phyloP scores from a whole-genome alignment of 139 green algal genomes.

The Coelastrella sp. region DNA sequence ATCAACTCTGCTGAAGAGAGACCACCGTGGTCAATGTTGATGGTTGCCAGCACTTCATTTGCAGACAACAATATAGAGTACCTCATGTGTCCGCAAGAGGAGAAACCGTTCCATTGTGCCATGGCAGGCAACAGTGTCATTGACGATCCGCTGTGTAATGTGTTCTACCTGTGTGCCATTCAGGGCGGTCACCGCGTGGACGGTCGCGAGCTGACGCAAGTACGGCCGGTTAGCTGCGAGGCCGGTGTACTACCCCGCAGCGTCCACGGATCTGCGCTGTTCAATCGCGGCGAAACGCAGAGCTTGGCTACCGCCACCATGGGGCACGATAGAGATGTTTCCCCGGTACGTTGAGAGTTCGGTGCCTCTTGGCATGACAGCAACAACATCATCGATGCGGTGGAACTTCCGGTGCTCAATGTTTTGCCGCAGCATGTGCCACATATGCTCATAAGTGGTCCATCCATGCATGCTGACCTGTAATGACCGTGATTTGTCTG shows the following conservation, averaged over 20 bases:
- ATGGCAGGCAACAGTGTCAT: no score
- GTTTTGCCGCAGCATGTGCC: background rate
- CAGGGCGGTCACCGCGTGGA: slow-evolving; percentile 53
- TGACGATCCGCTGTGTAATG: no score
- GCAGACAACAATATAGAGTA: no score
- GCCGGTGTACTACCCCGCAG: slow-evolving; percentile 49
- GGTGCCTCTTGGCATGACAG: background rate
- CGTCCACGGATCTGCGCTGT: slow-evolving; percentile 79
- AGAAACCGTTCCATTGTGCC: no score
- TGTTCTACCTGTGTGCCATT: no score
- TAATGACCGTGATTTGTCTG: background rate
- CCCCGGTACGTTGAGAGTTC: background rate
- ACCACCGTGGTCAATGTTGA: no score
- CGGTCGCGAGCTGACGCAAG: slow-evolving; percentile 57
- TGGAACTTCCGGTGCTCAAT: background rate
- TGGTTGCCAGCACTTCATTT: no score
- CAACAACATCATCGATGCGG: background rate
- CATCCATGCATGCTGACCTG: background rate
- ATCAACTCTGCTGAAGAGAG: no score
- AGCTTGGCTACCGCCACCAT: slow-evolving; percentile 69
- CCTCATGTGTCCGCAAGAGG: no score
- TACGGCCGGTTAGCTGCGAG: slow-evolving; percentile 51
- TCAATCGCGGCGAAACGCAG: slow-evolving; percentile 69
- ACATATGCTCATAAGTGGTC: background rate
- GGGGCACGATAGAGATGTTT: slow-evolving; percentile 45